Evolutionary conservation across 1,284 basidiomycete species (phyloP), one percentile per base, ranked within the genome.

Genomic region (Malassezia cuniculi): DNA sequence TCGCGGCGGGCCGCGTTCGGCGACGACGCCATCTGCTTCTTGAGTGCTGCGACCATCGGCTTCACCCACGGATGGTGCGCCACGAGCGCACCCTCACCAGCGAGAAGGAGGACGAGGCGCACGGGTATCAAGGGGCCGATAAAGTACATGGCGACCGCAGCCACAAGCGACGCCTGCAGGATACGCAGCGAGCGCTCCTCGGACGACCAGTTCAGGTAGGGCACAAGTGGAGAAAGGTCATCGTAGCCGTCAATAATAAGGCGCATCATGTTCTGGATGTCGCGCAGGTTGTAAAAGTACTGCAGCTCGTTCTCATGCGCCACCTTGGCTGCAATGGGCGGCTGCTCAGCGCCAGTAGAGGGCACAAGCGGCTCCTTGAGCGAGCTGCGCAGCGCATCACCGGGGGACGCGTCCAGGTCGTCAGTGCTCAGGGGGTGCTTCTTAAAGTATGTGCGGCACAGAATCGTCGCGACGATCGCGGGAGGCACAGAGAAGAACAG

Each of bases 211-310:
- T 68, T 64, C 31, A 68, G 44, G 38, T 60, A 64, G 12, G 55
- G 53, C 10, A 66, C 55, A 5, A 60, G 39, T 4, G 60, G 58
- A 0, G 54, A 47, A n/a, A 61, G 50, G 22, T 53, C 39, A 31
- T 62, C 59, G 39, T 68, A 66, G 29, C 50, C 58, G 26, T 63
- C 58, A 24, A 62, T 60, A 27, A 66, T 50, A 45, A 65, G 53
- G 11, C 50, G 45, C 63, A 66, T 66, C 63, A 65, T 65, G 48
- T 66, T 66, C 39, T 66, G 63, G 15, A 66, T 65, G 45, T 66
- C 61, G n/a, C 63, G 46, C 39, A 66, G 46, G 22, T 66, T 63
- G 29, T 63, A 49, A 35, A 55, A 60, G 44, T 61, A 66, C 19
- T 57, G 50, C 35, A 63, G 43, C 11, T 56, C 60, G 8, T 58